Evolutionary conservation across 768 basidiomycete species (phyloP).

Genomic region (Pulveroboletus sp.): DNA sequence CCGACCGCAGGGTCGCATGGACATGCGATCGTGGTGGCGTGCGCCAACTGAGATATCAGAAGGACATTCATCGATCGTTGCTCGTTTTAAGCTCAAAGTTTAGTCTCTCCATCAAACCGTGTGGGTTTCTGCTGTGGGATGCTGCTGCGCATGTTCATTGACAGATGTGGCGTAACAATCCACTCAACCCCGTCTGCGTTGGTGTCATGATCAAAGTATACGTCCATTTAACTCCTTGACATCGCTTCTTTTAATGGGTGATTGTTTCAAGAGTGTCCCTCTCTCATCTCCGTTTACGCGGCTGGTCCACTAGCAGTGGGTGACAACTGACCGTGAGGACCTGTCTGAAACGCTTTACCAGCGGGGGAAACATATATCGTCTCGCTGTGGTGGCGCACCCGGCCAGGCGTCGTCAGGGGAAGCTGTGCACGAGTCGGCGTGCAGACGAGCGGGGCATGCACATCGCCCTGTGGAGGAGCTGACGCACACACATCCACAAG

Average conservation of each 20-base stretch:
- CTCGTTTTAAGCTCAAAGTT: slow-evolving; percentile 15
- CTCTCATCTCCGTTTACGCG: slow-evolving; percentile 23
- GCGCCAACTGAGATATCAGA: background rate
- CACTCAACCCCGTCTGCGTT: slow-evolving; percentile 3
- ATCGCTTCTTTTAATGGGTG: slow-evolving; percentile 18
- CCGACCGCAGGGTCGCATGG: slow-evolving; percentile 1
- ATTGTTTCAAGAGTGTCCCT: slow-evolving; percentile 2
- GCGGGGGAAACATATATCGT: background rate
- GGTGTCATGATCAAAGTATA: slow-evolving; percentile 9
- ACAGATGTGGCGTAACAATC: slow-evolving; percentile 17
- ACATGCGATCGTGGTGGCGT: slow-evolving; percentile 5
- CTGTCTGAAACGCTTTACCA: background rate
- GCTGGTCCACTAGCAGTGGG: background rate
- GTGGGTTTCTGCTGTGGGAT: slow-evolving; percentile 4
- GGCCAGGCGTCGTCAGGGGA: too few relatives aligned
- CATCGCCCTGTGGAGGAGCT: too few relatives aligned
- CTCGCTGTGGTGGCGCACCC: too few relatives aligned
- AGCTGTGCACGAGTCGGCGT: too few relatives aligned
- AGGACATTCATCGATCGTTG: background rate
- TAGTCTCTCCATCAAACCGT: background rate
- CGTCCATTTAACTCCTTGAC: slow-evolving; percentile 4
- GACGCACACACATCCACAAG: too few relatives aligned
- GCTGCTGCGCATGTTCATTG: slow-evolving; percentile 1
- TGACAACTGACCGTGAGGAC: background rate
- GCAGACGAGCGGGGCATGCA: too few relatives aligned